Evolutionary conservation across 2,329 filamentous ascomycete genomes (phyloP).

Genomic region (Grosmannia penicillata): DNA sequence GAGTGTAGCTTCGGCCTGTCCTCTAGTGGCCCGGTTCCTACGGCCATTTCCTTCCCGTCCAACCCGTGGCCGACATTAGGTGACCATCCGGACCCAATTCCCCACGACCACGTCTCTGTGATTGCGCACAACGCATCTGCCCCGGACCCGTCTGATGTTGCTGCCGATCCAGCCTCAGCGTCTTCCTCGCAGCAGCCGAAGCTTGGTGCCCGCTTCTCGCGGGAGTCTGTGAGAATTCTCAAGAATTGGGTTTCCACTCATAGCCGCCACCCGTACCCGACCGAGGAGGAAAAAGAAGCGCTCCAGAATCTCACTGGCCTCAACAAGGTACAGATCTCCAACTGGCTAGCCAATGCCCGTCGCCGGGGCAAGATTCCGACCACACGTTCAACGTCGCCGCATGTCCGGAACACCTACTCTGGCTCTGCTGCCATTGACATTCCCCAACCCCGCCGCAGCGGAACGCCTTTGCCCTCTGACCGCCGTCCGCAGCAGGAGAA

Average conservation of each 20-base stretch:
- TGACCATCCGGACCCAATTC: constrained; percentile 25
- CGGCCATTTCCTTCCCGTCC: constrained; percentile 24
- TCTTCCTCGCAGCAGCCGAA: too few relatives aligned
- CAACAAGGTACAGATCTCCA: constrained; percentile 70
- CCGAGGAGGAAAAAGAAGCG: constrained; percentile 70
- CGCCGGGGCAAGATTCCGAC: constrained; percentile 64
- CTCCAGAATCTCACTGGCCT: constrained; percentile 68
- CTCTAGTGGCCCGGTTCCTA: constrained; percentile 16
- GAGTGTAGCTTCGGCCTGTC: constrained; percentile 39
- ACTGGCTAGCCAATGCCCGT: constrained; percentile 85
- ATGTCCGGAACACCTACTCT: constrained; percentile 42
- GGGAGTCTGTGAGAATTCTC: constrained; percentile 63
- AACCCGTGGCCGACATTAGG: constrained; percentile 31
- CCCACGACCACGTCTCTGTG: constrained; percentile 15
- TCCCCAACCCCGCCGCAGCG: constrained; percentile 35
- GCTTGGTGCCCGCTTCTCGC: constrained; percentile 61
- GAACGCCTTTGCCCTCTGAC: constrained; percentile 30
- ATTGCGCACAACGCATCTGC: neutral
- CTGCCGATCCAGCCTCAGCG: too few relatives aligned
- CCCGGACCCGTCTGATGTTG: constrained; percentile 6
- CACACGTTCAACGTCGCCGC: constrained; percentile 54
- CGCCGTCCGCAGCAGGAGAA: constrained; percentile 17
- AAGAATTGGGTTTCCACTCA: constrained; percentile 78
- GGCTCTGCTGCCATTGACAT: constrained; percentile 55
- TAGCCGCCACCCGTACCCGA: constrained; percentile 72